These are phyloP conservation scores for Xylaria sp. DNA, from an alignment of 2,329 filamentous ascomycete genomes.

Conservation along the genomic window DNA sequence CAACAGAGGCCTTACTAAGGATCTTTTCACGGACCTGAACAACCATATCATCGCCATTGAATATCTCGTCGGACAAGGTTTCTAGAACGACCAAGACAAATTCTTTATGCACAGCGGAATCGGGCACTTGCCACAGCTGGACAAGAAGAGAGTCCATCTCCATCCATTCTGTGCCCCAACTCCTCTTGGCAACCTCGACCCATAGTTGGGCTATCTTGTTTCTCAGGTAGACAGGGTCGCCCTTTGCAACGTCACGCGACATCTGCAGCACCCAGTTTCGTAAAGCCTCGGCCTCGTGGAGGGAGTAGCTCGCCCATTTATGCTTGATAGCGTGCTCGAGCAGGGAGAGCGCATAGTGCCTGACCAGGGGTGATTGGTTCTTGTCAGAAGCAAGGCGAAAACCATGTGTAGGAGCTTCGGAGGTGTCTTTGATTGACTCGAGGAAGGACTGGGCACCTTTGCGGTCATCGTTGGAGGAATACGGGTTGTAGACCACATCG, in stretches of 20 bases:
- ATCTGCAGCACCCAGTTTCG: slow-evolving; percentile 83
- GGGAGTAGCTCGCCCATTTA: slow-evolving; percentile 78
- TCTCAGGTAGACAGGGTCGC: slow-evolving; percentile 84
- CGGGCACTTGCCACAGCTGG: slow-evolving; percentile 79
- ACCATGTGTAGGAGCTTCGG: slow-evolving; percentile 85
- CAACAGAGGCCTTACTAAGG: slow-evolving; percentile 89
- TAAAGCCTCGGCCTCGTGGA: slow-evolving; percentile 74
- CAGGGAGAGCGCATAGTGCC: slow-evolving; percentile 93
- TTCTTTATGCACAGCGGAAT: slow-evolving; percentile 76
- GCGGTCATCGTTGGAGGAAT: slow-evolving; percentile 82
- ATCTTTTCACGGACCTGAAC: slow-evolving; percentile 85
- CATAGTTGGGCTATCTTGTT: slow-evolving; percentile 96
- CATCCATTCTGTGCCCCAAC: slow-evolving; percentile 93
- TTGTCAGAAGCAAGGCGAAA: slow-evolving; percentile 82
- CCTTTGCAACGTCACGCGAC: slow-evolving; percentile 74
- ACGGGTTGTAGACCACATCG: slow-evolving; percentile 85
- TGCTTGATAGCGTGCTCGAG: slow-evolving; percentile 91
- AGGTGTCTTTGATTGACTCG: slow-evolving; percentile 82
- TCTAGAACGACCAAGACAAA: slow-evolving; percentile 90
- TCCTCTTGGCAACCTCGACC: slow-evolving; percentile 93
- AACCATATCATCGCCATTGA: slow-evolving; percentile 88
- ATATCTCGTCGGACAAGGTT: slow-evolving; percentile 92
- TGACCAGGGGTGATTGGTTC: slow-evolving; percentile 80
- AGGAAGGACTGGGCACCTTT: slow-evolving; percentile 86
- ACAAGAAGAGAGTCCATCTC: slow-evolving; percentile 91